Evolutionary conservation across 305 asterid species (phyloP).

Genomic region (Euphrasia arctica): DNA sequence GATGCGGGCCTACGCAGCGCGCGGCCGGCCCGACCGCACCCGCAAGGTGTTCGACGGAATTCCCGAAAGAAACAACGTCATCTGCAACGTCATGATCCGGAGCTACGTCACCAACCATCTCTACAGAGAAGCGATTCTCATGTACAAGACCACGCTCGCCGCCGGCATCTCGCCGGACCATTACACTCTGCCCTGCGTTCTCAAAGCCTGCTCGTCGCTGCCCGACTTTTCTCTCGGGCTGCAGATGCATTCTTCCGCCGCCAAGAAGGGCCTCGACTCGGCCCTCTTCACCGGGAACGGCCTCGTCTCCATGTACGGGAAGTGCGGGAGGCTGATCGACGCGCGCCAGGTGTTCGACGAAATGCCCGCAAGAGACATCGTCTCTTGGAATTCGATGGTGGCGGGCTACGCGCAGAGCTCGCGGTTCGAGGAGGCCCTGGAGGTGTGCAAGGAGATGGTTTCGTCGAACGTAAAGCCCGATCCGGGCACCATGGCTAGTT

Average conservation of each 20-base stretch:
- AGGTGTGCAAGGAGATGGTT: constrained; percentile 69
- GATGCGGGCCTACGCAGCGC: constrained; percentile 71
- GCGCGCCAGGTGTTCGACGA: constrained; percentile 60
- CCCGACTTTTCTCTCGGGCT: constrained; percentile 43
- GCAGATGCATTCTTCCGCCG: constrained; percentile 58
- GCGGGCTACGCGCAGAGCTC: constrained; percentile 65
- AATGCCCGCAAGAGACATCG: constrained; percentile 55
- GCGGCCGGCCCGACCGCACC: constrained; percentile 43
- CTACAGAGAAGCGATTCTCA: constrained; percentile 50
- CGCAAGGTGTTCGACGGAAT: constrained; percentile 73
- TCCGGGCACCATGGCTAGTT: constrained; percentile 92
- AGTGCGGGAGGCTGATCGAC: constrained; percentile 55
- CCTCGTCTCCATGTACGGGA: constrained; percentile 75
- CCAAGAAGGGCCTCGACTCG: constrained; percentile 56
- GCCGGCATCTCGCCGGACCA: constrained; percentile 54
- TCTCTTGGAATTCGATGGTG: constrained; percentile 85
- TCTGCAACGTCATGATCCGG: constrained; percentile 81
- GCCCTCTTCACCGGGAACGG: constrained; percentile 70
- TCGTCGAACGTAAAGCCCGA: constrained; percentile 48
- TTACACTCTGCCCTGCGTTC: constrained; percentile 70
- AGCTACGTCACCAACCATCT: constrained; percentile 65
- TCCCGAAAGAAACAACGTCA: constrained; percentile 51
- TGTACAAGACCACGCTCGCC: constrained; percentile 46
- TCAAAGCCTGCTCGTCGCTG: constrained; percentile 71
- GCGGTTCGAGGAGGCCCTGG: constrained; percentile 61